Conservation (phyloP, 2,329 filamentous ascomycete species). For the Fusarium sarcochroum region DNA sequence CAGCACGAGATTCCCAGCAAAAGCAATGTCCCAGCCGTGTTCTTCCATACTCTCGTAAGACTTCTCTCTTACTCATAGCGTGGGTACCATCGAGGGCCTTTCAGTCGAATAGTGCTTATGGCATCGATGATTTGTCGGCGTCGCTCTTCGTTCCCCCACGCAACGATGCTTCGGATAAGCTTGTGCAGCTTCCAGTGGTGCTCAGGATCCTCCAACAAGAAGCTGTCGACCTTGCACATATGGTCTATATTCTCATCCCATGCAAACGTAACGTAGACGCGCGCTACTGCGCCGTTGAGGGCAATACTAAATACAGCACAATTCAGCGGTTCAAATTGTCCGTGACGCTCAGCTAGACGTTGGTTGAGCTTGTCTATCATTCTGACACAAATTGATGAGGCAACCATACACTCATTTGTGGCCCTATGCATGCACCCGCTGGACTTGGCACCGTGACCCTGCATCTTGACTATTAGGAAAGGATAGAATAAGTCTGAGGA, state of each 20-base stretch:
- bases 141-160: background rate
- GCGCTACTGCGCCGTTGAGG: background rate
- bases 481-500: background rate
- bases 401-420: background rate
- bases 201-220: background rate
- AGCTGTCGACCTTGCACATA: background rate
- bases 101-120: background rate
- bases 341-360: background rate
- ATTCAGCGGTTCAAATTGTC: background rate
- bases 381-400: background rate
- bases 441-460: background rate
- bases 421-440: background rate
- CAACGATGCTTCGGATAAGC: background rate
- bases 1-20: no score
- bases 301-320: background rate
- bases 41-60: no score
- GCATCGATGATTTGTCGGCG: background rate
- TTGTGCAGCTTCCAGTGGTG: background rate
- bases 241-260: background rate
- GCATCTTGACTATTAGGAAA: background rate
- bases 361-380: constrained; percentile 7
- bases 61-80: no score
- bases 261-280: background rate
- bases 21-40: no score
- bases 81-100: background rate